These are phyloP conservation scores for Spergularia marina DNA, from an alignment of 148 eudicot species.

Conservation along the genomic window DNA sequence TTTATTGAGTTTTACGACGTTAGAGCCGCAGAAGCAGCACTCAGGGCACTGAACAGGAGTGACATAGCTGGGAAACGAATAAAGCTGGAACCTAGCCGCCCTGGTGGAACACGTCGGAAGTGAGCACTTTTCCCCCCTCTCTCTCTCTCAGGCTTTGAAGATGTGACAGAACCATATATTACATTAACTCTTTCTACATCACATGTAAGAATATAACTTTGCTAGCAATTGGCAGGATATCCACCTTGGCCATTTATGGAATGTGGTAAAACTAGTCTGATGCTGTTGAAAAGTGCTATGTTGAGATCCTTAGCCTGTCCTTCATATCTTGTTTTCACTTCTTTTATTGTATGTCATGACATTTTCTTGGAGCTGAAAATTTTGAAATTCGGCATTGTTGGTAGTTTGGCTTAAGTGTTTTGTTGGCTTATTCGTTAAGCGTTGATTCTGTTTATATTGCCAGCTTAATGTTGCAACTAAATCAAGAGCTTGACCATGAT, in stretches of 20 bases:
- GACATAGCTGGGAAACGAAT: conserved; percentile 97
- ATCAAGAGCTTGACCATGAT: conserved; percentile 74
- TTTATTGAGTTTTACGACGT: conserved; percentile 93
- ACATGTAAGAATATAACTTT: background rate
- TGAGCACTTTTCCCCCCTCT: conserved; percentile 28
- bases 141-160: too few species aligned
- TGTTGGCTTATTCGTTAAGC: background rate
- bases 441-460: conserved; percentile 16
- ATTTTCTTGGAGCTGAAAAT: background rate
- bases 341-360: background rate
- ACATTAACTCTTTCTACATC: too few species aligned
- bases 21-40: conserved; percentile 93
- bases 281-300: background rate
- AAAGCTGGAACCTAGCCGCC: conserved; percentile 94
- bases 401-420: background rate
- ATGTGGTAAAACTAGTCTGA: background rate
- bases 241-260: background rate
- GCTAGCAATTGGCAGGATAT: background rate
- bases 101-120: conserved; percentile 94
- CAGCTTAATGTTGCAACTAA: conserved; percentile 67
- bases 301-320: background rate
- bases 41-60: conserved; percentile 83
- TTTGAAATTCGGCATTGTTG: background rate
- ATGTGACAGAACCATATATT: too few species aligned
- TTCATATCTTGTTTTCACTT: background rate